Evolutionary conservation across 2,329 filamentous ascomycete species (phyloP).

Genomic region (Coleophoma crateriformis): DNA sequence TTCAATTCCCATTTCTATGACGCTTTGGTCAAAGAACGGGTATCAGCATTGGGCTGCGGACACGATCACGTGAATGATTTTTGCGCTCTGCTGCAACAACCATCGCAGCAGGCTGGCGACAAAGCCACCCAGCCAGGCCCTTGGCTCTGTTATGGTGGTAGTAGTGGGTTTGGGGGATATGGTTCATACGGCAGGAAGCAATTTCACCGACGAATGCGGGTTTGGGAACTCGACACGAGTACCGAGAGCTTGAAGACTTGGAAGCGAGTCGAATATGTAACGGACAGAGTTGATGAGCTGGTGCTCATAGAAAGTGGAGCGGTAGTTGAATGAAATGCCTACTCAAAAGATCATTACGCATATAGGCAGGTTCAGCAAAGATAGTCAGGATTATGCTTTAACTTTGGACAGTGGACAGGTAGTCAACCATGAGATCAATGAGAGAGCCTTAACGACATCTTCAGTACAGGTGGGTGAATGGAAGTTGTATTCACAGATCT

Average conservation of each 20-base stretch:
- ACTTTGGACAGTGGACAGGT: too few species aligned
- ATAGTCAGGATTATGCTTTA: too few species aligned
- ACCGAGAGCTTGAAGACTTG: slow-evolving; percentile 80
- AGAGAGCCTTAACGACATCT: too few species aligned
- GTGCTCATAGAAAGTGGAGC: slow-evolving; percentile 30
- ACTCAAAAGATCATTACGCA: too few species aligned
- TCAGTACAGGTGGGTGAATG: too few species aligned
- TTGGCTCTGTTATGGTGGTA: slow-evolving; percentile 97
- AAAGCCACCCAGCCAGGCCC: slow-evolving; percentile 44
- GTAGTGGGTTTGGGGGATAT: slow-evolving; percentile 86
- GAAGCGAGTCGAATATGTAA: slow-evolving; percentile 72
- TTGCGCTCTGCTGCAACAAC: slow-evolving; percentile 57
- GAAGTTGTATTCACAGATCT: too few species aligned
- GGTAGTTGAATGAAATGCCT: too few species aligned
- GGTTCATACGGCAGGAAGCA: slow-evolving; percentile 68
- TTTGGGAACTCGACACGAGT: slow-evolving; percentile 82
- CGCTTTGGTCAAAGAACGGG: slow-evolving; percentile 73
- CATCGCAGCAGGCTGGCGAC: slow-evolving; percentile 13
- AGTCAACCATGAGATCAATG: too few species aligned
- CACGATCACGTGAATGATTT: slow-evolving; percentile 95
- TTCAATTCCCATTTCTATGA: slow-evolving; percentile 88
- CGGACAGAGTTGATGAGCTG: slow-evolving; percentile 52
- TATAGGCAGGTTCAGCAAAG: too few species aligned
- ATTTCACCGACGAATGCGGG: slow-evolving; percentile 72
- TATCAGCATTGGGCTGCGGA: slow-evolving; percentile 58